Percentiles rank a stretch among this genome's conserved stretches.
Conservation (phyloP, 2,329 filamentous ascomycete genomes). For the Huntiella bhutanensis region DNA sequence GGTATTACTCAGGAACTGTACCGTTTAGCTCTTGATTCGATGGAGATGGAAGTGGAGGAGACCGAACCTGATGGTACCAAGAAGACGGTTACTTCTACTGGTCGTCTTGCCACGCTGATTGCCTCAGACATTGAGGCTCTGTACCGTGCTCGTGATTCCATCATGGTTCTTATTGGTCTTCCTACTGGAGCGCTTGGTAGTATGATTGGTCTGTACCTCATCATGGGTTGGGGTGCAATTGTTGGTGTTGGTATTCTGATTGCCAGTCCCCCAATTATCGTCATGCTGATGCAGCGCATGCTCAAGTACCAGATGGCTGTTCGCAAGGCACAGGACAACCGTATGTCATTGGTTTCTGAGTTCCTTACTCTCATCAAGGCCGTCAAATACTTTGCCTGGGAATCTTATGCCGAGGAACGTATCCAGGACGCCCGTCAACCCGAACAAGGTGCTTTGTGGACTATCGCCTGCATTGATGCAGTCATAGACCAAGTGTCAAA, state of each 20-base stretch:
- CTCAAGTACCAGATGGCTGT: conserved; percentile 31
- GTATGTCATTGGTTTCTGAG: conserved; percentile 38
- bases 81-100: conserved; percentile 25
- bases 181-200: conserved; percentile 29
- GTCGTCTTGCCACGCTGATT: conserved; percentile 37
- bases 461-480: conserved; percentile 28
- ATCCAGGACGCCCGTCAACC: conserved; percentile 29
- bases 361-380: conserved; percentile 38
- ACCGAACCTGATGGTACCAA: conserved; percentile 12
- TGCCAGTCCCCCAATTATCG: conserved; percentile 29
- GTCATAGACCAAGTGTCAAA: conserved; percentile 30
- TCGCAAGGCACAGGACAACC: conserved; percentile 34
- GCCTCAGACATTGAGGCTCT: conserved; percentile 38
- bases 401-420: conserved; percentile 30
- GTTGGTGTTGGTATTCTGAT: conserved; percentile 31
- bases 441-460: conserved; percentile 37
- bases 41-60: conserved; percentile 35
- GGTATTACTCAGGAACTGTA: conserved; percentile 40
- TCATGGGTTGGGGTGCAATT: conserved; percentile 36
- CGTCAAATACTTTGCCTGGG: conserved; percentile 44
- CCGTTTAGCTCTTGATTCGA: conserved; percentile 33
- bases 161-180: conserved; percentile 27
- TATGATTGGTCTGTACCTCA: conserved; percentile 32
- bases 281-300: conserved; percentile 30
- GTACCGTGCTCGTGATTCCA: conserved; percentile 30